A percentile compares a stretch with the other conserved stretches of the same genome.
phyloP scores from a whole-genome alignment of 306 rosid species.

The Citrullus mucosospermus region DNA sequence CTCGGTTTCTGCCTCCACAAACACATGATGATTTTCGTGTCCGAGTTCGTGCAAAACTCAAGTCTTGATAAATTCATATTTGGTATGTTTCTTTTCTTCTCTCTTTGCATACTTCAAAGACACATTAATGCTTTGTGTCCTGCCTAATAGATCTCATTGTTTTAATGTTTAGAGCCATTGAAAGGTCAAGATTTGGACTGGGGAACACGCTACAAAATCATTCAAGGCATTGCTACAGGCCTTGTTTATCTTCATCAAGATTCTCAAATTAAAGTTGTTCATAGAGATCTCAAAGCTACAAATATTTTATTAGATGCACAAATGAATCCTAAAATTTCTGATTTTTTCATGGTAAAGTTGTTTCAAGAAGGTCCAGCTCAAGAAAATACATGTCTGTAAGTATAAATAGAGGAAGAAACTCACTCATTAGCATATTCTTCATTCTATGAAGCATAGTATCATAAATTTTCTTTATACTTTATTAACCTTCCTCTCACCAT shows the following conservation, averaged over 20 bases:
- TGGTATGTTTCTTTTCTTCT: not conserved
- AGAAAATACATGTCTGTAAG: constrained; percentile 10
- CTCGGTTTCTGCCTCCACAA: constrained; percentile 10
- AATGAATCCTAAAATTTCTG: constrained; percentile 15
- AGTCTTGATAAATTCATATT: constrained; percentile 13
- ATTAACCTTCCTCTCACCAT: not conserved
- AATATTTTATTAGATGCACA: constrained; percentile 11
- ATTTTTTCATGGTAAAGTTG: constrained; percentile 12
- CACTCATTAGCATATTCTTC: not conserved
- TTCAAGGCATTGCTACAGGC: constrained; percentile 7
- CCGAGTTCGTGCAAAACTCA: constrained; percentile 5
- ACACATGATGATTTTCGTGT: constrained; percentile 8
- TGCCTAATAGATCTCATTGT: not conserved
- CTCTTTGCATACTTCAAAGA: not conserved
- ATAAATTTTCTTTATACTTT: not conserved
- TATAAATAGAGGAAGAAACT: not conserved
- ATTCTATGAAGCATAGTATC: not conserved
- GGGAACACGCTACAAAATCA: constrained; percentile 5
- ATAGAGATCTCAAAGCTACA: constrained; percentile 5
- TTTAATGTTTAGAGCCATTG: not conserved
- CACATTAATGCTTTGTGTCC: not conserved
- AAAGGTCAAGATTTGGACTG: constrained; percentile 3
- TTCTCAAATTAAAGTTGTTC: constrained; percentile 5
- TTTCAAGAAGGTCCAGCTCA: constrained; percentile 1
- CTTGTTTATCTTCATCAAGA: constrained; percentile 17